A percentile compares a stretch with the other conserved stretches of the same genome.
Evolutionary conservation across 2,329 filamentous ascomycete genomes (phyloP).

Genomic region (Ophiocordyceps unilateralis): DNA sequence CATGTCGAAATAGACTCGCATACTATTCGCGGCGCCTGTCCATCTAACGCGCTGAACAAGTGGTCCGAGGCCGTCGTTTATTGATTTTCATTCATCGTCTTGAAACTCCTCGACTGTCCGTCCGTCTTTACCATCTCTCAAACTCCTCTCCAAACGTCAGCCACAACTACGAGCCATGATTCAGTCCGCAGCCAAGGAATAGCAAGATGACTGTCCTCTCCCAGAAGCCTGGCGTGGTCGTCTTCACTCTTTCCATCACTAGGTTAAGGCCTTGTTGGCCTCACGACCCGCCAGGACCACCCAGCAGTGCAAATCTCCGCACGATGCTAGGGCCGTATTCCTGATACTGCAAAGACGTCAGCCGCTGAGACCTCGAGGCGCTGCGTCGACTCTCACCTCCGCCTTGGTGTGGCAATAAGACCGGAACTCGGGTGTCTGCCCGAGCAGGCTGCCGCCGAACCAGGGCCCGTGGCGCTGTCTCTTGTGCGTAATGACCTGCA

Average conservation of each 20-base stretch:
- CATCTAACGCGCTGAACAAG: too few species aligned
- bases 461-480: slow-evolving; percentile 92
- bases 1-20: background rate
- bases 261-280: too few species aligned
- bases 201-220: too few species aligned
- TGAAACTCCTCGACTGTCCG: too few species aligned
- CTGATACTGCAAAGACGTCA: slow-evolving; percentile 49
- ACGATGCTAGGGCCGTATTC: slow-evolving; percentile 95
- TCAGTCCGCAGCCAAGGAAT: too few species aligned
- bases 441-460: slow-evolving; percentile 93
- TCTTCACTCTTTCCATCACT: too few species aligned
- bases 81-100: background rate
- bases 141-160: too few species aligned
- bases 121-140: too few species aligned
- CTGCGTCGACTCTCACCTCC: slow-evolving; percentile 27
- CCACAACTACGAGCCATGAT: too few species aligned
- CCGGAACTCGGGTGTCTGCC: slow-evolving; percentile 94
- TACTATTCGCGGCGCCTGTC: background rate
- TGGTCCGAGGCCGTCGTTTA: too few species aligned
- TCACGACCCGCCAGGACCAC: slow-evolving; percentile 72
- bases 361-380: slow-evolving; percentile 1
- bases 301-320: slow-evolving; percentile 79
- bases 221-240: too few species aligned
- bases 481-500: slow-evolving; percentile 95
- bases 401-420: slow-evolving; percentile 96